Evolutionary conservation across 225 moss, liverwort and hornwort genomes (phyloP).

Genomic region (Polytrichum commune): DNA sequence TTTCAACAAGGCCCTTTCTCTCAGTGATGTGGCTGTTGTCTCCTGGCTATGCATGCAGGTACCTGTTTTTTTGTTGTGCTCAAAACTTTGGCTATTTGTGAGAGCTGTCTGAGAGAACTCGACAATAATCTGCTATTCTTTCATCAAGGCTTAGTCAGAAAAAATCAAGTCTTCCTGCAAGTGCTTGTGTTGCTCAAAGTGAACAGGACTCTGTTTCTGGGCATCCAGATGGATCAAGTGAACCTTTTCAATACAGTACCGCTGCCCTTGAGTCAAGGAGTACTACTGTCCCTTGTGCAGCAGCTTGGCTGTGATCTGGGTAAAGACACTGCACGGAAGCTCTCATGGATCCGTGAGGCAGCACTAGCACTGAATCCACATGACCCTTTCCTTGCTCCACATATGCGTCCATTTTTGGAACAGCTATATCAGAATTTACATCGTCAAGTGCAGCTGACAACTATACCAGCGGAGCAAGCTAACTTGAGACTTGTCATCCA

Average conservation of each 20-base stretch:
- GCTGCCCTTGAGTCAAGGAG: constrained; percentile 88
- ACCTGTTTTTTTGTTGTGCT: constrained; percentile 3
- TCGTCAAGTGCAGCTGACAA: constrained; percentile 61
- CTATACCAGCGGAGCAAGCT: constrained; percentile 69
- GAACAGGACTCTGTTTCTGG: constrained; percentile 67
- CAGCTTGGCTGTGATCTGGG: constrained; percentile 88
- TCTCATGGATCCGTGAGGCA: constrained; percentile 90
- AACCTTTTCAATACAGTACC: constrained; percentile 64
- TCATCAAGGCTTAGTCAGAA: not conserved
- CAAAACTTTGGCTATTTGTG: not conserved
- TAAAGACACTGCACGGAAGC: constrained; percentile 78
- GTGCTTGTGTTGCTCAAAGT: not conserved
- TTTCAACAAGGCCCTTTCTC: constrained; percentile 92
- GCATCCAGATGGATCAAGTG: constrained; percentile 66
- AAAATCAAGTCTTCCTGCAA: not conserved
- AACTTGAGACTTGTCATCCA: constrained; percentile 83
- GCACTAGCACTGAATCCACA: constrained; percentile 86
- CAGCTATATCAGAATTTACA: constrained; percentile 89
- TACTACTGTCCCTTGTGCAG: constrained; percentile 86
- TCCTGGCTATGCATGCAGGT: constrained; percentile 99
- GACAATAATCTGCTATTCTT: not conserved
- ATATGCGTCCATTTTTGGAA: constrained; percentile 89
- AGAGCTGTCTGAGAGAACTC: not conserved
- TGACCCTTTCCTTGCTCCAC: constrained; percentile 87
- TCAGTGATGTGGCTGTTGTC: constrained; percentile 94